phyloP scores from a whole-genome alignment of 768 basidiomycete species.

The Kwoniella dejecticola region DNA sequence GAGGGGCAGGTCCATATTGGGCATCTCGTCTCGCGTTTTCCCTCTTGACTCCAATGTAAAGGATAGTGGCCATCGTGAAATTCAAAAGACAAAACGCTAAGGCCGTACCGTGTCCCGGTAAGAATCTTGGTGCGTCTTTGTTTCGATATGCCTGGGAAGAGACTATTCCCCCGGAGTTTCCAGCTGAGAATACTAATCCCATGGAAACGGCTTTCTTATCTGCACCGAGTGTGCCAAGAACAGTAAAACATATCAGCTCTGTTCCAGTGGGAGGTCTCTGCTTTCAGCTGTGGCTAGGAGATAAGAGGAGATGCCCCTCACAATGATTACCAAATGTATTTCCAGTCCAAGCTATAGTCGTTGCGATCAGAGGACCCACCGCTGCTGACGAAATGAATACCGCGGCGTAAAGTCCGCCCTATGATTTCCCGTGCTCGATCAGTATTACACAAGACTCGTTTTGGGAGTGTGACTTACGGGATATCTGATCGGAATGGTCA shows the following conservation, averaged over 20 bases:
- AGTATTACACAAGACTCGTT: neutral
- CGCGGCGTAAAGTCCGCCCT: conserved; percentile 53
- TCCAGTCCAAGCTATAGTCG: conserved; percentile 54
- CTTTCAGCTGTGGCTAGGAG: neutral
- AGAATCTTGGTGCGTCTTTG: conserved; percentile 45
- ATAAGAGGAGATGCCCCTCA: conserved; percentile 12
- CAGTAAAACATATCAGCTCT: neutral
- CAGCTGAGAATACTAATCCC: conserved; percentile 53
- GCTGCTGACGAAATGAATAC: conserved; percentile 50
- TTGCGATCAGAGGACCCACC: conserved; percentile 54
- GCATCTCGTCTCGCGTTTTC: conserved; percentile 57
- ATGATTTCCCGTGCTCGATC: neutral
- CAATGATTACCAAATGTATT: conserved; percentile 53
- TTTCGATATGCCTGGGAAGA: conserved; percentile 51
- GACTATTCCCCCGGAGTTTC: conserved; percentile 55
- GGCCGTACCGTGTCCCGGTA: conserved; percentile 53
- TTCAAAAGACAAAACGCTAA: conserved; percentile 48
- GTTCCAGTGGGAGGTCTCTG: too few species aligned
- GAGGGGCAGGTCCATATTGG: conserved; percentile 51
- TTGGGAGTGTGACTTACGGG: conserved; percentile 20
- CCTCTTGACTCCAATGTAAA: conserved; percentile 46
- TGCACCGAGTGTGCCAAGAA: neutral
- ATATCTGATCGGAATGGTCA: conserved; percentile 43
- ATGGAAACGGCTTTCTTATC: conserved; percentile 47
- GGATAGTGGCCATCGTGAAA: conserved; percentile 42